These are phyloP conservation scores for Pseudomassariella vexata DNA, from an alignment of 2,329 filamentous ascomycete genomes.

Conservation along the genomic window DNA sequence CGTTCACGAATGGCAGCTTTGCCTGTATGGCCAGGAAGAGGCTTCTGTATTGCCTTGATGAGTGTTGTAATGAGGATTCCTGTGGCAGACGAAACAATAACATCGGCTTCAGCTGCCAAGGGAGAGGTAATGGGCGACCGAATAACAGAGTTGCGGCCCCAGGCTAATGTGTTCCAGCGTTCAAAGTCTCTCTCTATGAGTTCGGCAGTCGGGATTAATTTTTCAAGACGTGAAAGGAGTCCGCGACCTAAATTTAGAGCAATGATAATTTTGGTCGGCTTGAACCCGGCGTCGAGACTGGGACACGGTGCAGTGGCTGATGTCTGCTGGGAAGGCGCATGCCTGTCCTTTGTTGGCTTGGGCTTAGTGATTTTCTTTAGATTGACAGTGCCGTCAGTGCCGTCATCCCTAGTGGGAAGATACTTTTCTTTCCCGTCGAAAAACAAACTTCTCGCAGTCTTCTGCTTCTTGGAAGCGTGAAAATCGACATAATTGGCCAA, in stretches of 20 bases:
- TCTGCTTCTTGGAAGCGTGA: slow-evolving; percentile 19
- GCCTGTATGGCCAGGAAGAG: slow-evolving; percentile 55
- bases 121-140: slow-evolving; percentile 30
- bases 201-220: slow-evolving; percentile 39
- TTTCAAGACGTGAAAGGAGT: slow-evolving; percentile 45
- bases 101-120: slow-evolving; percentile 58
- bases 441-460: slow-evolving; percentile 18
- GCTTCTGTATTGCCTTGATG: slow-evolving; percentile 65
- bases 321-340: not conserved
- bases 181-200: slow-evolving; percentile 58
- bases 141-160: slow-evolving; percentile 24
- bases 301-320: slow-evolving; percentile 13
- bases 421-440: slow-evolving; percentile 10
- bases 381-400: not conserved
- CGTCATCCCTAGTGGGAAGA: no score
- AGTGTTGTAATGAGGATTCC: slow-evolving; percentile 68
- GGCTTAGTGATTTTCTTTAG: not conserved
- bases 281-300: slow-evolving; percentile 1
- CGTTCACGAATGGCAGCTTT: slow-evolving; percentile 47
- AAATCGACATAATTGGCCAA: slow-evolving; percentile 22
- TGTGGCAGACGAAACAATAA: slow-evolving; percentile 62
- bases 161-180: slow-evolving; percentile 26
- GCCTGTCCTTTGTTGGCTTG: not conserved
- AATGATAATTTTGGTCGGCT: slow-evolving; percentile 37
- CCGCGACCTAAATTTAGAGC: slow-evolving; percentile 41